These are phyloP conservation scores for Ustulina deusta DNA, from an alignment of 2,329 filamentous ascomycete genomes.

Conservation along the genomic window DNA sequence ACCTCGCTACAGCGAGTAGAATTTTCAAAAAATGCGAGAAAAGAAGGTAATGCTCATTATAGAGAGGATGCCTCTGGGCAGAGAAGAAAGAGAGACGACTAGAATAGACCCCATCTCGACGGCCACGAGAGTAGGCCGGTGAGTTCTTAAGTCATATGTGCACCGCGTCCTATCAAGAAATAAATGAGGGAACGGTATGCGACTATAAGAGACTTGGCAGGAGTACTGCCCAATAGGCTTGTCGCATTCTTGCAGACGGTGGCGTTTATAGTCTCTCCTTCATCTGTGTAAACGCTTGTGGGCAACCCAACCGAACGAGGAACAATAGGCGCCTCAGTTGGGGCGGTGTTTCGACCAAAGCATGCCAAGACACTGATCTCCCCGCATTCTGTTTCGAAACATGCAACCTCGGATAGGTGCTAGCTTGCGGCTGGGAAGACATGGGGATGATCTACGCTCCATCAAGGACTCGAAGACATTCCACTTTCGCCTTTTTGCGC, in stretches of 20 bases:
- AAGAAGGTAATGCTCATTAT: slow-evolving; percentile 27
- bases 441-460: slow-evolving; percentile 1
- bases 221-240: slow-evolving; percentile 11
- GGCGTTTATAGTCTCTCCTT: slow-evolving; percentile 30
- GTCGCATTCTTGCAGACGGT: slow-evolving; percentile 8
- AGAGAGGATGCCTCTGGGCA: slow-evolving; percentile 18
- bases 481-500: background rate
- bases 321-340: slow-evolving; percentile 29
- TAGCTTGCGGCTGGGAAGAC: slow-evolving; percentile 26
- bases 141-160: slow-evolving; percentile 13
- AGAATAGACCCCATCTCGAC: slow-evolving; percentile 14
- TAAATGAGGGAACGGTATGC: background rate
- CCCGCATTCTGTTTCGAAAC: slow-evolving; percentile 34
- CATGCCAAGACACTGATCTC: slow-evolving; percentile 28
- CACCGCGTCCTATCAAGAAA: slow-evolving; percentile 27
- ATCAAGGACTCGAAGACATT: no score
- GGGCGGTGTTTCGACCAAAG: slow-evolving; percentile 30
- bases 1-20: slow-evolving; percentile 2
- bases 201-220: slow-evolving; percentile 30
- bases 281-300: slow-evolving; percentile 24
- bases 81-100: slow-evolving; percentile 16
- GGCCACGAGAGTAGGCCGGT: slow-evolving; percentile 10
- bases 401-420: slow-evolving; percentile 7
- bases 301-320: background rate
- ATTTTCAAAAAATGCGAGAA: slow-evolving; percentile 21